phyloP scores from a whole-genome alignment of 2,329 filamentous ascomycete genomes.

The Plectosphaerella sp. region DNA sequence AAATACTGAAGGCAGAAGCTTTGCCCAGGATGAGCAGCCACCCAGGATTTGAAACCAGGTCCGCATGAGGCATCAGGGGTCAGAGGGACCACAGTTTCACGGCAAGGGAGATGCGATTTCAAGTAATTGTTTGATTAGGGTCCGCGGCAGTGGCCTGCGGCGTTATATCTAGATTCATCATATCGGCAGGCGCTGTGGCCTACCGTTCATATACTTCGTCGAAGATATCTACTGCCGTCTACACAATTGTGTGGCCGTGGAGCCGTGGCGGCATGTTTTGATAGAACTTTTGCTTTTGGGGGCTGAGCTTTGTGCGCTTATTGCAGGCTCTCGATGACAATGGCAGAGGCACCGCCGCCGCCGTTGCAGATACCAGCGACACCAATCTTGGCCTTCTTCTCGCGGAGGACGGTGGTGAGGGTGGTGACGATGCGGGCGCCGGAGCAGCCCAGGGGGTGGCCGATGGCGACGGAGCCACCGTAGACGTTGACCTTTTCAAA shows the following conservation, averaged over 20 bases:
- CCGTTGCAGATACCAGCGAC: slow-evolving; percentile 97
- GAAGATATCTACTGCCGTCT: neutral
- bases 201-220: neutral
- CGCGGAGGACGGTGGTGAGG: slow-evolving; percentile 78
- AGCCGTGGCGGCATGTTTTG: neutral
- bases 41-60: no score
- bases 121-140: neutral
- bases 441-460: slow-evolving; percentile 89
- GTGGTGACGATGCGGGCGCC: slow-evolving; percentile 93
- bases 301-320: slow-evolving; percentile 23
- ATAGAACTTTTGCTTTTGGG: neutral
- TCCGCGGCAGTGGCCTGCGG: neutral
- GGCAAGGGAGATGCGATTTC: no score
- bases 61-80: no score
- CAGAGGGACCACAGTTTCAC: no score
- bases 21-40: no score
- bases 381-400: slow-evolving; percentile 91
- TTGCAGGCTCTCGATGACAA: slow-evolving; percentile 78
- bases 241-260: neutral
- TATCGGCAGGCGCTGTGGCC: neutral
- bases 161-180: neutral
- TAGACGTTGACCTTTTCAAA: slow-evolving; percentile 92
- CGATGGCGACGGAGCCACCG: slow-evolving; percentile 91
- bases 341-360: slow-evolving; percentile 87
- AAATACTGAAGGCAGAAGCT: no score